Evolutionary conservation across 345 rosid species (phyloP).

Genomic region (Gossypium mustelinum): DNA sequence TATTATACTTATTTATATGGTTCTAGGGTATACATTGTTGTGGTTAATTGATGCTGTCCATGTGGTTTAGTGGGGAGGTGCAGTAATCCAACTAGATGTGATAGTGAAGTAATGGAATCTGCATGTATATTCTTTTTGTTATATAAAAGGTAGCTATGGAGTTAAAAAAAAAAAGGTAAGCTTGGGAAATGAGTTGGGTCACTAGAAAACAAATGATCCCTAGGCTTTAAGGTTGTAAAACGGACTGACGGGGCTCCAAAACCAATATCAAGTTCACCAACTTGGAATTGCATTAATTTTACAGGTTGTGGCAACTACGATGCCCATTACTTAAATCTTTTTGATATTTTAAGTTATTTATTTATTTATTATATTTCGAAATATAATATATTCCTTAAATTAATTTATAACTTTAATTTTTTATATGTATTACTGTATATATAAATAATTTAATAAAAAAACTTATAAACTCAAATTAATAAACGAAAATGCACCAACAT

Average conservation of each 20-base stretch:
- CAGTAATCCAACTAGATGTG: not conserved
- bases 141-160: no score
- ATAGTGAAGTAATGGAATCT: not conserved
- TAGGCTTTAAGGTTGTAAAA: slow-evolving; percentile 9
- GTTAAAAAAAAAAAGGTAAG: not conserved
- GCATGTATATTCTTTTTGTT: not conserved
- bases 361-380: no score
- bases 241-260: not conserved
- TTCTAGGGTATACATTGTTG: no score
- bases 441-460: no score
- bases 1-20: no score
- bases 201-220: not conserved
- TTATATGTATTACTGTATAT: no score
- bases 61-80: not conserved
- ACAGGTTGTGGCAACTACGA: not conserved
- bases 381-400: no score
- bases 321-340: no score
- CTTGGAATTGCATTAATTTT: not conserved
- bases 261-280: not conserved
- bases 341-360: no score
- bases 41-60: not conserved
- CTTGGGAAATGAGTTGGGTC: not conserved
- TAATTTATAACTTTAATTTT: no score
- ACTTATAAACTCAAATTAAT: no score
- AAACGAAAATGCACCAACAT: no score